phyloP scores from a whole-genome alignment of 2,329 filamentous ascomycete genomes.

The Phialemoniopsis sp. region DNA sequence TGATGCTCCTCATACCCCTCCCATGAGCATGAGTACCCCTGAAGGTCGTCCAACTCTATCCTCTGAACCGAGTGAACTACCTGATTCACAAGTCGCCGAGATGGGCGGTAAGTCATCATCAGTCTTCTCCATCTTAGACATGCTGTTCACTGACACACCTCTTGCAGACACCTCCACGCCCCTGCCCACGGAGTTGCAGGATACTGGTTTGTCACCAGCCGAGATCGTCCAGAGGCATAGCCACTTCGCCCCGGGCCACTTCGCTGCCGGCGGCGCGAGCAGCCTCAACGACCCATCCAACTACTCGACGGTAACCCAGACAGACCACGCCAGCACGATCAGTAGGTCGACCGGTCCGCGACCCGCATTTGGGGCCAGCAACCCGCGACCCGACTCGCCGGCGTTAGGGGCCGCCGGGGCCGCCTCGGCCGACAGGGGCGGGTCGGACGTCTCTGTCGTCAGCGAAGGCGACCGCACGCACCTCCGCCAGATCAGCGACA shows the following conservation, averaged over 20 bases:
- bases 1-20: constrained; percentile 6
- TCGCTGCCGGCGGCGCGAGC: constrained; percentile 14
- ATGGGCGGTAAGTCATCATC: constrained; percentile 34
- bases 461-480: constrained; percentile 34
- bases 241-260: constrained; percentile 20
- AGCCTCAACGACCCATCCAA: constrained; percentile 21
- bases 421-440: constrained; percentile 15
- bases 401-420: constrained; percentile 7
- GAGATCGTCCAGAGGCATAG: constrained; percentile 33
- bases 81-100: constrained; percentile 33
- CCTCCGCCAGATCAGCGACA: constrained; percentile 35
- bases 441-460: constrained; percentile 34
- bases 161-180: constrained; percentile 35
- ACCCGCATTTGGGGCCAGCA: constrained; percentile 5
- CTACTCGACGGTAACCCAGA: constrained; percentile 18
- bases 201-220: constrained; percentile 31
- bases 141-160: background rate
- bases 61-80: no score
- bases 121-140: no score
- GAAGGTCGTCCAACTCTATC: no score
- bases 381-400: constrained; percentile 3
- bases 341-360: constrained; percentile 12
- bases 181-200: constrained; percentile 34
- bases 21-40: constrained; percentile 13
- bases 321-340: constrained; percentile 24